A percentile compares a stretch with the other conserved stretches of the same genome.
phyloP scores from a whole-genome alignment of 2,329 filamentous ascomycete genomes.

The Calonectria hongkongensis region DNA sequence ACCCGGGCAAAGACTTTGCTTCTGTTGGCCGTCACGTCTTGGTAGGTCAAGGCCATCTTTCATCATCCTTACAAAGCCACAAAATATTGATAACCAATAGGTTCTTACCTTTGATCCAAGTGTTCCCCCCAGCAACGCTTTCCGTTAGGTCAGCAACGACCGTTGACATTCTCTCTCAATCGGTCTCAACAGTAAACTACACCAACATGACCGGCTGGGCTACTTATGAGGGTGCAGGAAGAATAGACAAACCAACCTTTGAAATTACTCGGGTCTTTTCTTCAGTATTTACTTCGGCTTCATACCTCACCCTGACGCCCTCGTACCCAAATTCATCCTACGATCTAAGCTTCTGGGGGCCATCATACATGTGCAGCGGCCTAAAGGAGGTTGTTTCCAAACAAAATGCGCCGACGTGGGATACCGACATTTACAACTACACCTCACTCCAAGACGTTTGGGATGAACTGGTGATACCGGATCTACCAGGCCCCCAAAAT shows the following conservation, averaged over 20 bases:
- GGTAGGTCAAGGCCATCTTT: background rate
- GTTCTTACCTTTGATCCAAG: slow-evolving; percentile 1
- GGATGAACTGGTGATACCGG: background rate
- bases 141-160: background rate
- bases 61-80: too few species aligned
- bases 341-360: background rate
- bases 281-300: slow-evolving; percentile 6
- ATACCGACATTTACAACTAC: slow-evolving; percentile 9
- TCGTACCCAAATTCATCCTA: slow-evolving; percentile 5
- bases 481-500: background rate
- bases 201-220: background rate
- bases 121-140: background rate
- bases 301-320: slow-evolving; percentile 4
- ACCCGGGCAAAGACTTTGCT: slow-evolving; percentile 9
- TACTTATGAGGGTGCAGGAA: background rate
- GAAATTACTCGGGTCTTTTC: slow-evolving; percentile 19
- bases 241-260: slow-evolving; percentile 4
- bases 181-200: slow-evolving; percentile 1
- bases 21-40: background rate
- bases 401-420: background rate
- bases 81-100: background rate
- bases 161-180: background rate
- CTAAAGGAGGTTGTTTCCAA: background rate
- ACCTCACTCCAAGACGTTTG: slow-evolving; percentile 7
- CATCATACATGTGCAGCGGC: slow-evolving; percentile 7